Base-by-base conservation (phyloP, 768 basidiomycete genomes). In the Phanerochaete carnosa region DNA sequence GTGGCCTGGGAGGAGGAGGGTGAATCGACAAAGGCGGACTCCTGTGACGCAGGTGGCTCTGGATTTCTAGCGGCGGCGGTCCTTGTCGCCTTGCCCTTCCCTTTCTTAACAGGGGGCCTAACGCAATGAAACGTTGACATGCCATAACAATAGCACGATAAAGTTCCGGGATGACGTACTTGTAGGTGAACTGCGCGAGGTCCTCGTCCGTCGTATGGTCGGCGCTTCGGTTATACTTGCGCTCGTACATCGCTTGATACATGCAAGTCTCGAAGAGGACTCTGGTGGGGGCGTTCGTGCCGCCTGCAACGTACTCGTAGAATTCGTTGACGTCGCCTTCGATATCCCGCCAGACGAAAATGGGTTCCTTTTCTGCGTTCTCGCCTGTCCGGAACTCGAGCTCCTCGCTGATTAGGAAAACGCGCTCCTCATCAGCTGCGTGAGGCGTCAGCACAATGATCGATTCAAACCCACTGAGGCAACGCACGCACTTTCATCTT, bases 201-300 rank as follows among this genome's bases (percentile, higher is more conserved):
- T 90, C 86, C 1, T 79, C 74, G 66, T 93, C 89, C 30, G 72
- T 73, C 19, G 88, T 82, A 61, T 79, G 83, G 57, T 92, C 88
- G 12, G 92, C 90, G 65, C 83, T 85, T 54, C 66, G 77, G 66
- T 80, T 87, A 77, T 90, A 89, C 77, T 95, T 95, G 75, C 95
- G 85, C 71, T 99, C 97, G 73, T 89, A 98, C 87, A 98, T 94
- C 60, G 96, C 96, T 29, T 92, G 87, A 67, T 96, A 92, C 82
- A 98, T 90, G 75, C 94, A 92, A 26, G 88, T 88, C 75, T 98
- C 95, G 70, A 98, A 97, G 72, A 94, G 90, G 16, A 84, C 88
- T 50, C 87, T 84, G 0, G 93, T 95, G 0, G 92, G 89, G 55
- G 72, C 80, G 54, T 85, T 86, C 49, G 93, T 94, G 4, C 87